Evolutionary conservation across 495 filamentous ascomycete genomes (phyloP).

Genomic region (Penicillium pancosmium): DNA sequence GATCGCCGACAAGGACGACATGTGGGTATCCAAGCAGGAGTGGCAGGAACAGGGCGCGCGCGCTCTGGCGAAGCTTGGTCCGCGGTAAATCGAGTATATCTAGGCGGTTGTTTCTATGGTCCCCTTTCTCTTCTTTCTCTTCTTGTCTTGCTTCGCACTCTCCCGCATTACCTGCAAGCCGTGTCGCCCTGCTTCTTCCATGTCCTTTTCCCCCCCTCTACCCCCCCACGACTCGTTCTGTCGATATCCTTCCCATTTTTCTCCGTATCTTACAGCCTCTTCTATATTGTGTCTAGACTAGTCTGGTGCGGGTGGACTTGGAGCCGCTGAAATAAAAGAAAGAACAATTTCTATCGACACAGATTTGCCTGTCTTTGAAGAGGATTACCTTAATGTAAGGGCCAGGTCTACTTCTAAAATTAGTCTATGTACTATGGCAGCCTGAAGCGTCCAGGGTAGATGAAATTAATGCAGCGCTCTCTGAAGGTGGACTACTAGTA

Average conservation of each 20-base stretch:
- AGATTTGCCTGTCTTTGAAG: background rate
- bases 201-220: constrained; percentile 8
- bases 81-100: constrained; percentile 54
- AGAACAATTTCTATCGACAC: constrained; percentile 21
- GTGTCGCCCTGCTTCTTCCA: constrained; percentile 13
- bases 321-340: constrained; percentile 32
- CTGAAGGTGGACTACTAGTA: too few species aligned
- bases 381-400: background rate
- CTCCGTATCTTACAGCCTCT: constrained; percentile 21
- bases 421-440: too few species aligned
- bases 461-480: too few species aligned
- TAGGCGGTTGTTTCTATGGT: constrained; percentile 24
- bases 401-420: background rate
- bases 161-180: constrained; percentile 32
- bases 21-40: constrained; percentile 98
- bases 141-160: constrained; percentile 22
- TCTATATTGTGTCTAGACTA: constrained; percentile 34
- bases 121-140: constrained; percentile 16
- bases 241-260: constrained; percentile 29
- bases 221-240: constrained; percentile 16
- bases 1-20: constrained; percentile 97
- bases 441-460: too few species aligned
- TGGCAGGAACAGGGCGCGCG: constrained; percentile 93
- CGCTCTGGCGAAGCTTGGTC: constrained; percentile 87
- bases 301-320: constrained; percentile 29